These are phyloP conservation scores for Podaxis sp. DNA, from an alignment of 768 basidiomycete genomes.

Conservation along the genomic window DNA sequence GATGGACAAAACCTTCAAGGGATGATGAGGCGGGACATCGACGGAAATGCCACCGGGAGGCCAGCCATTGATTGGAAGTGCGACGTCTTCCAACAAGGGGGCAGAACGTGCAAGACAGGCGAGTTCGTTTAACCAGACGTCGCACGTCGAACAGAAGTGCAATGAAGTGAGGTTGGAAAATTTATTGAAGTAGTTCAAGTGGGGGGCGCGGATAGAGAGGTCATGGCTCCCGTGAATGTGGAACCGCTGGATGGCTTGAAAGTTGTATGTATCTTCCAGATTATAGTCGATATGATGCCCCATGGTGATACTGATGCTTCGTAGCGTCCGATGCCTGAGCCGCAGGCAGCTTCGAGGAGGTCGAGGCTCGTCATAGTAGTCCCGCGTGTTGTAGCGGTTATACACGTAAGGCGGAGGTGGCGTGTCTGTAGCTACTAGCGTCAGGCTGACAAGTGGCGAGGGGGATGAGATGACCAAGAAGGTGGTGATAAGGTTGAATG, in stretches of 20 bases:
- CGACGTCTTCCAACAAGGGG: not conserved
- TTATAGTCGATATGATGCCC: not conserved
- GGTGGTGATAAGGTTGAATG: not conserved
- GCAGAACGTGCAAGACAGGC: not conserved
- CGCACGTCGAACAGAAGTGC: not conserved
- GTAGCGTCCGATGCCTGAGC: not conserved
- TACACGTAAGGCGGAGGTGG: no score
- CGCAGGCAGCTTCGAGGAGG: not conserved
- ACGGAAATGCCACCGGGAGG: no score
- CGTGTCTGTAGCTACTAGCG: not conserved
- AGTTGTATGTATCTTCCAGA: not conserved
- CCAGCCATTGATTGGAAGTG: not conserved
- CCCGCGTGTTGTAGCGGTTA: no score
- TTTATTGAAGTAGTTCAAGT: not conserved
- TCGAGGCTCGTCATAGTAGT: not conserved
- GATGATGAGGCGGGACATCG: not conserved
- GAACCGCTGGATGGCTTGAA: not conserved
- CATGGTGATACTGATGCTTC: not conserved
- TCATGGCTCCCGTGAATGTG: not conserved
- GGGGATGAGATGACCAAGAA: not conserved
- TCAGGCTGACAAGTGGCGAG: not conserved
- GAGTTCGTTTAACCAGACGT: not conserved
- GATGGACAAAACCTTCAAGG: not conserved
- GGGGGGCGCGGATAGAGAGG: not conserved
- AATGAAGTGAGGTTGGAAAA: not conserved